These are phyloP conservation scores for Colletotrichum sp. DNA, from an alignment of 2,329 filamentous ascomycete species.

Conservation along the genomic window DNA sequence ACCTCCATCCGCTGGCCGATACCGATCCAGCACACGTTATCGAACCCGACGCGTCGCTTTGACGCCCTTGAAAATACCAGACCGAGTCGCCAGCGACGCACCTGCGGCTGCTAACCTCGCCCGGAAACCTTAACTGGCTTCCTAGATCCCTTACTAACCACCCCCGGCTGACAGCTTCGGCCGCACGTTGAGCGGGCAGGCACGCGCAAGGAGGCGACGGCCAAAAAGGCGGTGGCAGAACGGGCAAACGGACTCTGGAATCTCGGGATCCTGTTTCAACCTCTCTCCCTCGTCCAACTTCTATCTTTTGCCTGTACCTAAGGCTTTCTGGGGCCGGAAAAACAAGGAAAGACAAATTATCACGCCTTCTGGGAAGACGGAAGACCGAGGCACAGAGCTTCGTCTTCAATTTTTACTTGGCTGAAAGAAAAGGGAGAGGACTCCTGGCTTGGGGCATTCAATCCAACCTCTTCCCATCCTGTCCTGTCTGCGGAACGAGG, in stretches of 20 bases:
- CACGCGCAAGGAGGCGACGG: background rate
- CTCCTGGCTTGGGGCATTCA: slow-evolving; percentile 12
- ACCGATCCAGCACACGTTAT: background rate
- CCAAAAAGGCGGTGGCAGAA: slow-evolving; percentile 11
- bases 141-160: background rate
- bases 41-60: background rate
- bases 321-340: slow-evolving; percentile 20
- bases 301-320: slow-evolving; percentile 23
- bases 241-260: slow-evolving; percentile 18
- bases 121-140: slow-evolving; percentile 4
- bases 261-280: slow-evolving; percentile 20
- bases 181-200: background rate
- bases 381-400: slow-evolving; percentile 67
- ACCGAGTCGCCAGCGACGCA: background rate
- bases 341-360: slow-evolving; percentile 1
- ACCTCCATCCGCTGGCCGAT: background rate
- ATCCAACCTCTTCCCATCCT: slow-evolving; percentile 22
- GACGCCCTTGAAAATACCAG: background rate
- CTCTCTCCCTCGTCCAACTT: slow-evolving; percentile 12
- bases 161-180: slow-evolving; percentile 3
- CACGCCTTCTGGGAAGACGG: slow-evolving; percentile 6
- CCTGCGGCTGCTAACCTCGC: background rate
- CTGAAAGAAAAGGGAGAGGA: slow-evolving; percentile 18
- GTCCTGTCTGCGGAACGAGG: slow-evolving; percentile 32
- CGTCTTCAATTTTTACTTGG: slow-evolving; percentile 54